Evolutionary conservation across 1,284 basidiomycete species (phyloP).

Genomic region (Apiotrichum domesticum): DNA sequence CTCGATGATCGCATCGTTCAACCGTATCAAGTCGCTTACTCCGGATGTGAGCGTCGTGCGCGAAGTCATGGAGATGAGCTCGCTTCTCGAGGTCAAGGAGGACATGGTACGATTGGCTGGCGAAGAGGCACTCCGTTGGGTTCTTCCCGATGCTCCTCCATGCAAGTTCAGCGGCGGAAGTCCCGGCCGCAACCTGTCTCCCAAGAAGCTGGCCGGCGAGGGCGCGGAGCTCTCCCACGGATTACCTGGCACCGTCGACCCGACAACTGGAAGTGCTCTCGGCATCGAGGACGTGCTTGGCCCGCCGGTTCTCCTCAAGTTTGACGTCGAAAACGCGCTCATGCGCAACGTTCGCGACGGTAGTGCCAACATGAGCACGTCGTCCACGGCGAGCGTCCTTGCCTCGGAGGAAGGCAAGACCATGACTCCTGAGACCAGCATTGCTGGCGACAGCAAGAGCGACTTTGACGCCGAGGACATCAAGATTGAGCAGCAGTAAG

Average conservation of each 20-base stretch:
- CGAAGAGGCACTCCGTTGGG: conserved; percentile 58
- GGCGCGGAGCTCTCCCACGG: conserved; percentile 17
- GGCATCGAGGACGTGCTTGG: conserved; percentile 16
- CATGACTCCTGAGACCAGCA: conserved; percentile 21
- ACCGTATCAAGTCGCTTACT: conserved; percentile 68
- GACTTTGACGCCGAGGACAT: conserved; percentile 10
- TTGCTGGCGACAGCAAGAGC: conserved; percentile 19
- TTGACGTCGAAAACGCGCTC: conserved; percentile 37
- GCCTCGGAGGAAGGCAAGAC: conserved; percentile 21
- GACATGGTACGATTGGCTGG: conserved; percentile 61
- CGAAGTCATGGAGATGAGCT: conserved; percentile 64
- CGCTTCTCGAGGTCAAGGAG: conserved; percentile 63
- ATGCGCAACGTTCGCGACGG: conserved; percentile 26
- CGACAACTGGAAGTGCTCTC: conserved; percentile 2
- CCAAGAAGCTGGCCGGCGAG: conserved; percentile 16
- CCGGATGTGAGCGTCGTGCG: conserved; percentile 60
- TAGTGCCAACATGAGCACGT: conserved; percentile 14
- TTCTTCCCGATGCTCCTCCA: conserved; percentile 61
- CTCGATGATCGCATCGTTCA: conserved; percentile 73
- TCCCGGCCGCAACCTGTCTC: conserved; percentile 1
- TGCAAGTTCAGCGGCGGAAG: conserved; percentile 18
- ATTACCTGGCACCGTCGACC: conserved; percentile 7
- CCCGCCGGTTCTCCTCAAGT: conserved; percentile 13
- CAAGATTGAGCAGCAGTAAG: conserved; percentile 6
- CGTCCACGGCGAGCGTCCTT: conserved; percentile 22